Conservation (phyloP, 192 early-diverging fungal genomes). For the Coemansia sp. region DNA sequence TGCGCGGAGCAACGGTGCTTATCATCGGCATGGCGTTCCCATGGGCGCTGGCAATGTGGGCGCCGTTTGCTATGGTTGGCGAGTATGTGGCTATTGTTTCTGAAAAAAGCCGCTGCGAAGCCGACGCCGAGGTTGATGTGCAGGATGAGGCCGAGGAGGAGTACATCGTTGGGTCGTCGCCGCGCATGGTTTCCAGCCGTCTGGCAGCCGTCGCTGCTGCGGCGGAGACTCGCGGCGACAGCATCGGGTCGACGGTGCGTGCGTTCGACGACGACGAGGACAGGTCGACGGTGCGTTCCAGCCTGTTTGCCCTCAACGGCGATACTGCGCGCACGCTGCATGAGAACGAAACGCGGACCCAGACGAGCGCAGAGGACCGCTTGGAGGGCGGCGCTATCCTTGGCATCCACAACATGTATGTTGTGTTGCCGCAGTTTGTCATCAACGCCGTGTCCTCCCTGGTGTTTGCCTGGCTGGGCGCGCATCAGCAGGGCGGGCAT, state of each 20-base stretch:
- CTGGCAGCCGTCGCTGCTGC: background rate
- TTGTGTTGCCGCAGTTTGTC: slow-evolving; percentile 91
- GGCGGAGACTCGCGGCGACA: slow-evolving; percentile 21
- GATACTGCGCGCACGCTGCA: slow-evolving; percentile 3
- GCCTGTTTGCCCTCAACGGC: slow-evolving; percentile 1
- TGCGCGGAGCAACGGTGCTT: slow-evolving; percentile 61
- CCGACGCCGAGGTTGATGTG: slow-evolving; percentile 1
- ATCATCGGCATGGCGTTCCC: slow-evolving; percentile 75
- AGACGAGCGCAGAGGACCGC: background rate
- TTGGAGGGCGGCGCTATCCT: slow-evolving; percentile 68
- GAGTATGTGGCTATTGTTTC: slow-evolving; percentile 50
- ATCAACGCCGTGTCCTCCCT: slow-evolving; percentile 51
- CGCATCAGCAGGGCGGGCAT: background rate
- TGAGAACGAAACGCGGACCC: slow-evolving; percentile 3
- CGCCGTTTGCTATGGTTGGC: slow-evolving; percentile 89
- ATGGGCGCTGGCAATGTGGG: slow-evolving; percentile 87
- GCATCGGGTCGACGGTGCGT: slow-evolving; percentile 39
- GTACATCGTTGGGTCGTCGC: slow-evolving; percentile 24
- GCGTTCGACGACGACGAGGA: slow-evolving; percentile 15
- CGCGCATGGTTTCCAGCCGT: background rate
- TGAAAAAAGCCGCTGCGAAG: background rate
- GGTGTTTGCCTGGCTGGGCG: slow-evolving; percentile 45
- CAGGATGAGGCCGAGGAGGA: slow-evolving; percentile 22
- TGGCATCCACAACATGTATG: slow-evolving; percentile 97
- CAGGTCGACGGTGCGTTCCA: slow-evolving; percentile 1